These are phyloP conservation scores for Linum lewisii DNA, from an alignment of 345 rosid species.

Conservation along the genomic window DNA sequence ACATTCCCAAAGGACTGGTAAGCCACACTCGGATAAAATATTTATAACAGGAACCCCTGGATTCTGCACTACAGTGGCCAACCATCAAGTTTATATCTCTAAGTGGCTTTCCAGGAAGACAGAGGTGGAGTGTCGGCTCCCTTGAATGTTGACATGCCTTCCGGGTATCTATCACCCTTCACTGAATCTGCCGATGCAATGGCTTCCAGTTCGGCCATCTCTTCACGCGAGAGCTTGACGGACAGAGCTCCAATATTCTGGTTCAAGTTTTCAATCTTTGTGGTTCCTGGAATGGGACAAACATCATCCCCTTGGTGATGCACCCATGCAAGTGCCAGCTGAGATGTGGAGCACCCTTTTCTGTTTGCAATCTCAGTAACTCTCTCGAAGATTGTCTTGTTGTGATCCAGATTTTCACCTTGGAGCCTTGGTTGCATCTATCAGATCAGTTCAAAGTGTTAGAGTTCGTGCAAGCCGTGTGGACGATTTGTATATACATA, in stretches of 20 bases:
- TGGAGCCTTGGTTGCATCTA: constrained; percentile 51
- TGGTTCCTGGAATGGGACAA: constrained; percentile 61
- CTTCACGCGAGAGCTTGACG: constrained; percentile 43
- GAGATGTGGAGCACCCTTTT: constrained; percentile 48
- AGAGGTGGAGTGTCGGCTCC: constrained; percentile 42
- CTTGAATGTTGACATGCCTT: constrained; percentile 12
- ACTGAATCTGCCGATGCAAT: constrained; percentile 31
- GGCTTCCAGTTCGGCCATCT: constrained; percentile 46
- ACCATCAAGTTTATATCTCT: not conserved
- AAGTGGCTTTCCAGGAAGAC: constrained; percentile 35
- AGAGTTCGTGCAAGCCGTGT: not conserved
- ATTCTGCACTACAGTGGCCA: not conserved
- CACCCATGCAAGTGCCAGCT: constrained; percentile 70
- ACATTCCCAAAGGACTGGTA: too few relatives aligned
- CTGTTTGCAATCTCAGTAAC: constrained; percentile 35
- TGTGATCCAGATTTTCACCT: constrained; percentile 47
- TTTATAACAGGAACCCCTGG: not conserved
- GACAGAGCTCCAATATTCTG: constrained; percentile 51
- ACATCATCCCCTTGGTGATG: constrained; percentile 60
- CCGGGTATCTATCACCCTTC: constrained; percentile 33
- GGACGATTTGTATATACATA: too few relatives aligned
- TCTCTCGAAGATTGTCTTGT: constrained; percentile 28
- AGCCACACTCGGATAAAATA: too few relatives aligned
- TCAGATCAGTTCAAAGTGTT: constrained; percentile 3
- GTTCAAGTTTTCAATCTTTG: constrained; percentile 46